Base-by-base conservation (phyloP, 2,329 filamentous ascomycete genomes). In the Diaporthe sp. region DNA sequence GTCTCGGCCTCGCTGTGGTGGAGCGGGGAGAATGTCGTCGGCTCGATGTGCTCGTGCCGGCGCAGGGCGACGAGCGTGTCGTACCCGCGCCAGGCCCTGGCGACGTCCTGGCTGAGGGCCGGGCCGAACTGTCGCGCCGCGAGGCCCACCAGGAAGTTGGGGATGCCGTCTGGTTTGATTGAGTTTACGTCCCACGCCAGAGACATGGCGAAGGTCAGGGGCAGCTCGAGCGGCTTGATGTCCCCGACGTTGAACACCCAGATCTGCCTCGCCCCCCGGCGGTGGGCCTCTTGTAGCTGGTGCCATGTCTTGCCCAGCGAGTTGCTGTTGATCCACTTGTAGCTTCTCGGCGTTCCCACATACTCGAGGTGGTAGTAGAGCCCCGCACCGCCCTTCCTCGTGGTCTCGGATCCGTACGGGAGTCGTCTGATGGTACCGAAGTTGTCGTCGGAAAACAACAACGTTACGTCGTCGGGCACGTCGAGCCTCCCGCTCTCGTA, bases 161-260 rank as follows among this genome's bases (percentile, higher is more conserved):
- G 83, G 0, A 88, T 85, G 32, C 84, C 88, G 37, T 86, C 82
- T 66, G 86, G 84, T 22, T 84, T 83, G 79, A 86, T 88, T 0
- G 80, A 78, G 22, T 84, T 81, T 17, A 87, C 87, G 74, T 91
- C 86, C 79, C 91, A 92, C 0, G 89, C 90, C 66, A 92, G 82
- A 65, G 90, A 88, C 78, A 91, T 84, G 81, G 88, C 89, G 77
- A 91, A 88, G 71, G 85, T 86, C 76, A 91, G 86, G 3, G 89
- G 88, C 3, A 91, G 82, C 80, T 91, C 90, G 82, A 81, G 83
- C 1, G 90, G 89, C 79, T 92, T 93, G 76, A 92, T 84, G 77
- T 93, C 91, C 17, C 90, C 91, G 6, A 92, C 88, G 76, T 93
- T 93, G 76, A 92, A 88, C 58, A 92, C 86, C 91, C 91, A 92